These are phyloP conservation scores for Ogataea paraovalis DNA, from an alignment of 805 yeast genomes.

Conservation along the genomic window DNA sequence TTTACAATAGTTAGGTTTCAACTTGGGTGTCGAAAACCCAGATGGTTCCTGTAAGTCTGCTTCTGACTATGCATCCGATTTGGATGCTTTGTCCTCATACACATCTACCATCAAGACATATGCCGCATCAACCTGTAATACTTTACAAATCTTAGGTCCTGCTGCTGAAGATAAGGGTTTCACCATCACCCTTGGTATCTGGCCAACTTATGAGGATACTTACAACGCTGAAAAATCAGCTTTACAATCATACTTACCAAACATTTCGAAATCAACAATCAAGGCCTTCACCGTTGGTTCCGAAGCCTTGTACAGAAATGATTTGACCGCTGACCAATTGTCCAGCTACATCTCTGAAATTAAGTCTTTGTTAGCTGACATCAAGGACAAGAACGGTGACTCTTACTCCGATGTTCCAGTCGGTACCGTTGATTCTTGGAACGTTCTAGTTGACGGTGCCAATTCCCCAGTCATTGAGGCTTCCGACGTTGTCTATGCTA, in stretches of 20 bases:
- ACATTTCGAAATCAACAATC: conserved; percentile 61
- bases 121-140: conserved; percentile 92
- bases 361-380: conserved; percentile 53
- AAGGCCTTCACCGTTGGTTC: conserved; percentile 87
- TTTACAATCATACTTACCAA: conserved; percentile 65
- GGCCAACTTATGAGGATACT: conserved; percentile 89
- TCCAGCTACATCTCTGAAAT: conserved; percentile 63
- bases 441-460: conserved; percentile 77
- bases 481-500: conserved; percentile 83
- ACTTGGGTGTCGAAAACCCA: conserved; percentile 78
- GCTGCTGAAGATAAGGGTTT: conserved; percentile 78
- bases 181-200: conserved; percentile 76
- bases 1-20: conserved; percentile 53
- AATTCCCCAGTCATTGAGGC: conserved; percentile 69
- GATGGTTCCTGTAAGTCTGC: conserved; percentile 73
- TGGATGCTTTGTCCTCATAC: conserved; percentile 54
- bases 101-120: conserved; percentile 74
- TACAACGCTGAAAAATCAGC: conserved; percentile 73
- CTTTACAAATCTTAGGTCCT: conserved; percentile 79
- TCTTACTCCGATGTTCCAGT: conserved; percentile 70
- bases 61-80: conserved; percentile 65
- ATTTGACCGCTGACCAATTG: conserved; percentile 69
- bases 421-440: conserved; percentile 97
- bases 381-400: conserved; percentile 77
- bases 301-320: conserved; percentile 91